A percentile compares a stretch with the other conserved stretches of the same genome.
These are phyloP conservation scores for Hypoxylon sp. DNA, from an alignment of 2,329 filamentous ascomycete species.

Conservation along the genomic window DNA sequence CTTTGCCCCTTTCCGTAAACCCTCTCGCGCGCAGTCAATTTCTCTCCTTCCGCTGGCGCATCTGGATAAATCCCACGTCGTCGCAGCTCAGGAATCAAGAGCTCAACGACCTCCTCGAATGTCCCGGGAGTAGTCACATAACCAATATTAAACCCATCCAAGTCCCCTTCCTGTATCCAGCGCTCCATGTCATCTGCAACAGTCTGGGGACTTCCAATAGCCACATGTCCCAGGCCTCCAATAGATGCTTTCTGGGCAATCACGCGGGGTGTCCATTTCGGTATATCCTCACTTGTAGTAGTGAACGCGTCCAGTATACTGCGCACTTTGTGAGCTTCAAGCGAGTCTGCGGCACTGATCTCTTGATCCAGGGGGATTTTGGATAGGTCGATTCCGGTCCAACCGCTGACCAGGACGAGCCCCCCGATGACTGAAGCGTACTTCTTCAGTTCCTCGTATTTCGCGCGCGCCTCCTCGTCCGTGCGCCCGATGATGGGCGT, in stretches of 20 bases:
- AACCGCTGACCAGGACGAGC: conserved; percentile 69
- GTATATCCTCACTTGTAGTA: conserved; percentile 61
- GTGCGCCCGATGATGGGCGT: conserved; percentile 65
- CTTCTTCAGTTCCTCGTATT: conserved; percentile 65
- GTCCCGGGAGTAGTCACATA: conserved; percentile 51
- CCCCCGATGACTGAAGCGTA: conserved; percentile 69
- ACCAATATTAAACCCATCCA: conserved; percentile 52
- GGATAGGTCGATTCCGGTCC: conserved; percentile 73
- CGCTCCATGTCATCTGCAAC: conserved; percentile 50
- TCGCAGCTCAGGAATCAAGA: conserved; percentile 50
- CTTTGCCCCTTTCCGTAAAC: conserved; percentile 73
- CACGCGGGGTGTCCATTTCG: conserved; percentile 62
- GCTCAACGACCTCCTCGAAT: conserved; percentile 52
- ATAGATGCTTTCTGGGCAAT: conserved; percentile 60
- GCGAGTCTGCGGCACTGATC: conserved; percentile 67
- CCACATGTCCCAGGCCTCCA: conserved; percentile 53
- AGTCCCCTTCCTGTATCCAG: conserved; percentile 50
- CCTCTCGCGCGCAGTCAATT: conserved; percentile 71
- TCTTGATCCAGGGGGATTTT: conserved; percentile 71
- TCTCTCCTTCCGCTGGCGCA: conserved; percentile 52
- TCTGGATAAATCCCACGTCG: conserved; percentile 53
- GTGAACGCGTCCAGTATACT: conserved; percentile 66
- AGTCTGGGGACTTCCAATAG: conserved; percentile 49
- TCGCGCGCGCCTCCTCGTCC: conserved; percentile 67
- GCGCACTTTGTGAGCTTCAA: conserved; percentile 66